Conservation (phyloP, 495 filamentous ascomycete species). For the Penicillium simplicissimum region DNA sequence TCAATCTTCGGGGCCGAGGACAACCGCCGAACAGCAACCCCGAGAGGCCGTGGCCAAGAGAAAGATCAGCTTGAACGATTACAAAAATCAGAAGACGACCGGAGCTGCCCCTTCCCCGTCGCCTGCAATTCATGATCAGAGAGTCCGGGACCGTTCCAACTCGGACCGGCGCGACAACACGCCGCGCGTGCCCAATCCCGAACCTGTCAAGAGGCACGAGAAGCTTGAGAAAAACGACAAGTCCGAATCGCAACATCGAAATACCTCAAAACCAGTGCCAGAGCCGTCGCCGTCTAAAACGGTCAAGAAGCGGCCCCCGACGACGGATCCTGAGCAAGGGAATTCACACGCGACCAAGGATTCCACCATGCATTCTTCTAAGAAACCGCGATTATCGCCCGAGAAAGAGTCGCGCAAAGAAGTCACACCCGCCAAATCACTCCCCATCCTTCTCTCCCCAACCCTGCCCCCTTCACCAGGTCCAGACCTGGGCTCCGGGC, state of each 20-base stretch:
- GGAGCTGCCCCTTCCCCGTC: conserved; percentile 26
- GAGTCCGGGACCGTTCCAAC: conserved; percentile 19
- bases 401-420: conserved; percentile 26
- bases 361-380: conserved; percentile 28
- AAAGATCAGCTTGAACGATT: conserved; percentile 54
- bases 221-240: conserved; percentile 24
- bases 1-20: conserved; percentile 37
- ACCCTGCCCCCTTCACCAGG: conserved; percentile 5
- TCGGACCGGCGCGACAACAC: conserved; percentile 22
- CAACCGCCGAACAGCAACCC: conserved; percentile 26
- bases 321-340: conserved; percentile 23
- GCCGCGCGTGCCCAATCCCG: conserved; percentile 22
- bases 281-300: conserved; percentile 21
- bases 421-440: conserved; percentile 24
- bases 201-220: conserved; percentile 20
- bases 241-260: conserved; percentile 1
- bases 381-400: conserved; percentile 36
- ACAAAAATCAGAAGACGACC: conserved; percentile 47
- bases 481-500: not conserved
- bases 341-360: conserved; percentile 16
- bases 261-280: conserved; percentile 14
- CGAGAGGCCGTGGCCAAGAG: conserved; percentile 38
- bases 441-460: conserved; percentile 11
- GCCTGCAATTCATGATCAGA: conserved; percentile 23
- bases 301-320: conserved; percentile 39